Conservation (phyloP, 306 rosid genomes). For the Fragaria nilgerrensis region DNA sequence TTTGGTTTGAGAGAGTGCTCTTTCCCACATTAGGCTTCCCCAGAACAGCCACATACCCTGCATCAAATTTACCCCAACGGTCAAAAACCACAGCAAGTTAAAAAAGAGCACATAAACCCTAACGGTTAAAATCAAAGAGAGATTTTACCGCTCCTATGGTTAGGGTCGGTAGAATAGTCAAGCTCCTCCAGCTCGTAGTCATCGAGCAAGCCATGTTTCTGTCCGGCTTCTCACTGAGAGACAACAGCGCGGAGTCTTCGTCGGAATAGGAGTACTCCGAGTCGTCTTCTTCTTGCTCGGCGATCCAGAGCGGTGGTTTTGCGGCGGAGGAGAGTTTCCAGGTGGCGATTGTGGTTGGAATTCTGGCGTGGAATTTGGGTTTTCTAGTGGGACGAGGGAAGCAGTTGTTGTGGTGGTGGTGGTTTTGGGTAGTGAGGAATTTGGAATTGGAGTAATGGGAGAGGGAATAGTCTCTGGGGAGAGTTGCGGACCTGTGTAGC, state of each 20-base stretch:
- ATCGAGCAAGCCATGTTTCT: slow-evolving; percentile 68
- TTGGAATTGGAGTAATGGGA: slow-evolving; percentile 13
- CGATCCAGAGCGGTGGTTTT: slow-evolving; percentile 22
- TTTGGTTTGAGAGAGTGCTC: slow-evolving; percentile 91
- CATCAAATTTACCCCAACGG: slow-evolving; percentile 24
- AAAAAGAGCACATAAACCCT: not conserved
- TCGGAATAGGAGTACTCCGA: slow-evolving; percentile 46
- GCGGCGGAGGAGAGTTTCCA: slow-evolving; percentile 20
- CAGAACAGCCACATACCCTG: slow-evolving; percentile 90
- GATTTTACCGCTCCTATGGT: slow-evolving; percentile 73
- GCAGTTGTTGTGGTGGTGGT: not conserved
- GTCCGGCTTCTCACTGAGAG: slow-evolving; percentile 81
- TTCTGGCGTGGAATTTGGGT: slow-evolving; percentile 26
- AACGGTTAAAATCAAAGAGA: not conserved
- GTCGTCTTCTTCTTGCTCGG: slow-evolving; percentile 30
- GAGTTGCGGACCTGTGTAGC: slow-evolving; percentile 32
- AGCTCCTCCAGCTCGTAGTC: slow-evolving; percentile 83
- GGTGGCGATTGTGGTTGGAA: slow-evolving; percentile 18
- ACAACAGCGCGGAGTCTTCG: slow-evolving; percentile 64
- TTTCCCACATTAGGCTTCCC: slow-evolving; percentile 98
- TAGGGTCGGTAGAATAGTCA: slow-evolving; percentile 34
- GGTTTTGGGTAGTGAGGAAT: slow-evolving; percentile 7
- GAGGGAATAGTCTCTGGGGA: slow-evolving; percentile 26
- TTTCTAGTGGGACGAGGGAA: slow-evolving; percentile 26
- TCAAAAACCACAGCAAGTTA: slow-evolving; percentile 16